phyloP scores from a whole-genome alignment of 768 basidiomycete species.

The Psilocybe cubensis region DNA sequence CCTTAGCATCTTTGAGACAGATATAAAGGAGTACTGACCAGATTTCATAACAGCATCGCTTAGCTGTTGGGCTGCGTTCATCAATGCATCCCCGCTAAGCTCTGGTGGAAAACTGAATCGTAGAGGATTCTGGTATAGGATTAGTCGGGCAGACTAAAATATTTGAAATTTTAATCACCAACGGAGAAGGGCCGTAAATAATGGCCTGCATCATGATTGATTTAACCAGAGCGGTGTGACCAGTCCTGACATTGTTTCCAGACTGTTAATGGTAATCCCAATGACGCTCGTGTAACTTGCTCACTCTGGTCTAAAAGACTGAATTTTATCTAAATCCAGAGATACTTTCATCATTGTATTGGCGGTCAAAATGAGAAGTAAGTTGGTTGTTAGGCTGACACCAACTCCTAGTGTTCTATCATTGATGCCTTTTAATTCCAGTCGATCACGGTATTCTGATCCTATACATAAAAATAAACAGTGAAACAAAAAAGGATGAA shows the following conservation, averaged over 20 bases:
- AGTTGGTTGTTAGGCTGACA: slow-evolving; percentile 50
- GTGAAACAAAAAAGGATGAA: background rate
- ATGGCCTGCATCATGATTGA: slow-evolving; percentile 86
- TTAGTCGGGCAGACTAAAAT: too few species aligned
- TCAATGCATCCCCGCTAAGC: slow-evolving; percentile 76
- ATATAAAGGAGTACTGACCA: too few species aligned
- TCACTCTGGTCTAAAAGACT: slow-evolving; percentile 66
- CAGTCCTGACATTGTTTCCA: slow-evolving; percentile 56
- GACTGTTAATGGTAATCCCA: too few species aligned
- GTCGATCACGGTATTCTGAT: slow-evolving; percentile 70
- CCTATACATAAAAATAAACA: slow-evolving; percentile 39
- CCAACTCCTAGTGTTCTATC: slow-evolving; percentile 77
- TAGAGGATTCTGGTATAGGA: slow-evolving; percentile 68
- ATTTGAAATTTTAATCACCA: too few species aligned
- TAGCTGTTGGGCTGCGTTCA: slow-evolving; percentile 79
- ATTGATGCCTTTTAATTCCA: slow-evolving; percentile 67
- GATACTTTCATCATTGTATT: slow-evolving; percentile 70
- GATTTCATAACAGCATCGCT: slow-evolving; percentile 75
- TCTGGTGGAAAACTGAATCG: slow-evolving; percentile 83
- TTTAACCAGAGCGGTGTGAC: slow-evolving; percentile 69
- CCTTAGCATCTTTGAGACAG: too few species aligned
- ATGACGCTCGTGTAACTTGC: too few species aligned
- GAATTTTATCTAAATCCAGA: slow-evolving; percentile 64
- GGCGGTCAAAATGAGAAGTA: slow-evolving; percentile 65
- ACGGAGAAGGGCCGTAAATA: slow-evolving; percentile 69